Conservation (phyloP, 2,329 filamentous ascomycete genomes). For the Aspergillus fijiensis region DNA sequence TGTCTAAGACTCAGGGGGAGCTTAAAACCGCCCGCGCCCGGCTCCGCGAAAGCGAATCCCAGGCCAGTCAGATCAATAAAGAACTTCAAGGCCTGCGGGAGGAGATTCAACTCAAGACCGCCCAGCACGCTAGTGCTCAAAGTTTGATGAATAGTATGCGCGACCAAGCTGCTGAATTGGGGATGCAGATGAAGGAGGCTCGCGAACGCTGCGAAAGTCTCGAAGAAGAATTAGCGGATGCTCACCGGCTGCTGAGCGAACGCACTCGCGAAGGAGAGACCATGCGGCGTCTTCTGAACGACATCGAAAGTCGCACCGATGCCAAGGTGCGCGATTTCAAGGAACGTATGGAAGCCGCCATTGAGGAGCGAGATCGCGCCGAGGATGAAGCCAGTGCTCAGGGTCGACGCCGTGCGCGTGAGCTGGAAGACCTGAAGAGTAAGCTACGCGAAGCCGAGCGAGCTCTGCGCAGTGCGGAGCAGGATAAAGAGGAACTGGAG, state of each 20-base stretch:
- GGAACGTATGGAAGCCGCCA: conserved; percentile 78
- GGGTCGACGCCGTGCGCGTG: conserved; percentile 72
- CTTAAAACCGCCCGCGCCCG: conserved; percentile 55
- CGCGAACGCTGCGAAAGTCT: conserved; percentile 78
- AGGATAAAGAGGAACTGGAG: conserved; percentile 77
- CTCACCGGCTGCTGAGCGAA: conserved; percentile 81
- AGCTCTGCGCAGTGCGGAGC: conserved; percentile 66
- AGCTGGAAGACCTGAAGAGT: conserved; percentile 80
- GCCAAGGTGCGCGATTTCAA: conserved; percentile 83
- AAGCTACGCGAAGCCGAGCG: conserved; percentile 80
- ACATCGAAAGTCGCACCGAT: conserved; percentile 82
- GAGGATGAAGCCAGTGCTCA: conserved; percentile 85
- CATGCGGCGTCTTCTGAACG: conserved; percentile 83
- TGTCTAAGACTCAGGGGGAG: conserved; percentile 72
- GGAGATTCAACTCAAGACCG: conserved; percentile 78
- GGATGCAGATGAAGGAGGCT: conserved; percentile 87
- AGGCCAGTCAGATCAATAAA: conserved; percentile 65
- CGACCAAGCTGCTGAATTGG: conserved; percentile 84
- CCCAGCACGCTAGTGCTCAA: conserved; percentile 82
- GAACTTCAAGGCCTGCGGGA: conserved; percentile 70
- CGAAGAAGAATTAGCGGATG: conserved; percentile 88
- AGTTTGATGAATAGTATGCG: conserved; percentile 87
- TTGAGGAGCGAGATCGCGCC: conserved; percentile 90
- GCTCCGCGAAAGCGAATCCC: conserved; percentile 72
- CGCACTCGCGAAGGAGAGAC: conserved; percentile 90